phyloP scores from a whole-genome alignment of 1,284 basidiomycete genomes.

The Ceratobasidium sp. region DNA sequence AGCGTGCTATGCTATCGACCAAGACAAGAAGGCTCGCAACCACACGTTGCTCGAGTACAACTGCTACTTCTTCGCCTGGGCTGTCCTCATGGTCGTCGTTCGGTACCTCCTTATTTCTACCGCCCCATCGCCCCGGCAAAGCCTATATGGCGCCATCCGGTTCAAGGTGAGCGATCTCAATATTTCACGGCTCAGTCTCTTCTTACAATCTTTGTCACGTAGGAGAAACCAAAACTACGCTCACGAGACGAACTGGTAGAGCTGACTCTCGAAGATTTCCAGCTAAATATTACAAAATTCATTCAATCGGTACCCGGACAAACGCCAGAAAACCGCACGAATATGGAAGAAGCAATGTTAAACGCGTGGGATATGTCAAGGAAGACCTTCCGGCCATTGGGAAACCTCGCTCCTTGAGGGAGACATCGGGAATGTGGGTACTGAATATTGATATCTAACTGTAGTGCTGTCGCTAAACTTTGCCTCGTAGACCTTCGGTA shows the following conservation, averaged over 20 bases:
- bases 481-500: too few relatives aligned
- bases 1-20: background rate
- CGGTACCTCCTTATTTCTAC: background rate
- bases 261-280: constrained; percentile 19
- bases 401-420: too few relatives aligned
- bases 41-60: background rate
- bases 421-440: too few relatives aligned
- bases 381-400: background rate
- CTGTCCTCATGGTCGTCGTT: constrained; percentile 4
- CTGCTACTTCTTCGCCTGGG: constrained; percentile 19
- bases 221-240: constrained; percentile 2
- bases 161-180: constrained; percentile 12
- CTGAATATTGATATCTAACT: too few relatives aligned
- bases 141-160: too few relatives aligned
- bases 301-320: constrained; percentile 15
- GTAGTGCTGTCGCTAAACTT: too few relatives aligned
- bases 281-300: constrained; percentile 20
- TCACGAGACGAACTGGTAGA: constrained; percentile 1
- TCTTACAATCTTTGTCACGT: background rate
- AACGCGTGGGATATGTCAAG: constrained; percentile 20
- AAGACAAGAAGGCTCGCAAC: constrained; percentile 1
- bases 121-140: background rate
- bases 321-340: constrained; percentile 9
- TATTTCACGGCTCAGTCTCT: background rate
- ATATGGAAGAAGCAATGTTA: constrained; percentile 17